These are phyloP conservation scores for Blastomyces percursus DNA, from an alignment of 2,329 filamentous ascomycete species.

Conservation along the genomic window DNA sequence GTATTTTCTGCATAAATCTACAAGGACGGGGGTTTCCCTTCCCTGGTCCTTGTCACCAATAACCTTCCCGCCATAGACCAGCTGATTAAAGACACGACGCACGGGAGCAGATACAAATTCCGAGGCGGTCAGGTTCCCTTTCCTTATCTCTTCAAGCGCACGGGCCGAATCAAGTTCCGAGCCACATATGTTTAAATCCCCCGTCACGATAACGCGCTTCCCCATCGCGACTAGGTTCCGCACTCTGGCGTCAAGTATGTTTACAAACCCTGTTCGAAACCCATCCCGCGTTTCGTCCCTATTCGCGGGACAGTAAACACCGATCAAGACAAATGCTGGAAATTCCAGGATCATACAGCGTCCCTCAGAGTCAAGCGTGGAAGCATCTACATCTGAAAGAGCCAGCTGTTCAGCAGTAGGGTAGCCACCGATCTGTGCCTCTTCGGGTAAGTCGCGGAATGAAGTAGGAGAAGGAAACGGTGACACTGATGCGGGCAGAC, in stretches of 20 bases:
- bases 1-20: constrained; percentile 73
- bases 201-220: constrained; percentile 74
- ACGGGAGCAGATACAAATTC: constrained; percentile 64
- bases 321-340: constrained; percentile 84
- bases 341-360: constrained; percentile 88
- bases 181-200: constrained; percentile 73
- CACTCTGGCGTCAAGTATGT: constrained; percentile 68
- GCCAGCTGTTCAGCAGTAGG: constrained; percentile 58
- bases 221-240: constrained; percentile 71
- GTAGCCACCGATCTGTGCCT: constrained; percentile 80
- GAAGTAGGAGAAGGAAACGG: constrained; percentile 59
- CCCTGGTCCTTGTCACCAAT: constrained; percentile 54
- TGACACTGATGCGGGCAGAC: constrained; percentile 57
- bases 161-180: constrained; percentile 66
- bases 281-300: constrained; percentile 72
- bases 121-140: constrained; percentile 55
- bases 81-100: constrained; percentile 70
- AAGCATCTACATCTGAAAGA: constrained; percentile 52
- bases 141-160: constrained; percentile 58
- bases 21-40: constrained; percentile 60
- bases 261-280: constrained; percentile 70
- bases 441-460: constrained; percentile 63
- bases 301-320: constrained; percentile 83
- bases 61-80: constrained; percentile 64
- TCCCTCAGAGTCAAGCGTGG: constrained; percentile 75